These are phyloP conservation scores for Pichia heedii DNA, from an alignment of 805 yeast genomes.

Conservation along the genomic window DNA sequence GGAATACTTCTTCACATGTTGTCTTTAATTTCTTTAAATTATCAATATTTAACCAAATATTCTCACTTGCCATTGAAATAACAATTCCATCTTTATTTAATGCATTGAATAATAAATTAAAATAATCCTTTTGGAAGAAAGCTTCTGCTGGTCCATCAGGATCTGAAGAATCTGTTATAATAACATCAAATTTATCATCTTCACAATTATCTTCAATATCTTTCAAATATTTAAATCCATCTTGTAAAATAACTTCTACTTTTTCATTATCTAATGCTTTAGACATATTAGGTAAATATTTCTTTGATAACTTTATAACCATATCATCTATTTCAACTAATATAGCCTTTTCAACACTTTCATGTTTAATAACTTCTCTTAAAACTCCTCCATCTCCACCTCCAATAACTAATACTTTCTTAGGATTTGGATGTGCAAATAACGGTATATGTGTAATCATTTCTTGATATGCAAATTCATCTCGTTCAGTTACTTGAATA, in stretches of 20 bases:
- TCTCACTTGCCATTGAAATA: conserved; percentile 78
- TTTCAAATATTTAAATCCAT: conserved; percentile 74
- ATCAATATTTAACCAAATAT: conserved; percentile 61
- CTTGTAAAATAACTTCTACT: conserved; percentile 60
- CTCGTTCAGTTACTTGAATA: conserved; percentile 84
- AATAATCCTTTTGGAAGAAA: conserved; percentile 72
- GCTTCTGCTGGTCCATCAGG: conserved; percentile 93
- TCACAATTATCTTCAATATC: conserved; percentile 28
- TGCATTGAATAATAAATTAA: conserved; percentile 55
- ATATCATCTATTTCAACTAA: conserved; percentile 86
- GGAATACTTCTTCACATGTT: conserved; percentile 48
- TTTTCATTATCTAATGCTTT: conserved; percentile 52
- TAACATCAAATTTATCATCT: conserved; percentile 58
- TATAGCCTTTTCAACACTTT: conserved; percentile 51
- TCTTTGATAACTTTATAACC: conserved; percentile 62
- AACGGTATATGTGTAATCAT: conserved; percentile 80
- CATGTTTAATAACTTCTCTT: conserved; percentile 70
- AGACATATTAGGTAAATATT: conserved; percentile 74
- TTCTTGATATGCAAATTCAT: conserved; percentile 91
- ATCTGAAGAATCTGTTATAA: conserved; percentile 87
- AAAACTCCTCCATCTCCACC: conserved; percentile 97
- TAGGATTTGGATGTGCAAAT: conserved; percentile 68
- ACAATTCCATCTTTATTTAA: conserved; percentile 50
- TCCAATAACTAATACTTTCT: conserved; percentile 76
- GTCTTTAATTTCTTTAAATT: conserved; percentile 39